Evolutionary conservation across 2,329 filamentous ascomycete genomes (phyloP).

Genomic region (Periconia sp.): DNA sequence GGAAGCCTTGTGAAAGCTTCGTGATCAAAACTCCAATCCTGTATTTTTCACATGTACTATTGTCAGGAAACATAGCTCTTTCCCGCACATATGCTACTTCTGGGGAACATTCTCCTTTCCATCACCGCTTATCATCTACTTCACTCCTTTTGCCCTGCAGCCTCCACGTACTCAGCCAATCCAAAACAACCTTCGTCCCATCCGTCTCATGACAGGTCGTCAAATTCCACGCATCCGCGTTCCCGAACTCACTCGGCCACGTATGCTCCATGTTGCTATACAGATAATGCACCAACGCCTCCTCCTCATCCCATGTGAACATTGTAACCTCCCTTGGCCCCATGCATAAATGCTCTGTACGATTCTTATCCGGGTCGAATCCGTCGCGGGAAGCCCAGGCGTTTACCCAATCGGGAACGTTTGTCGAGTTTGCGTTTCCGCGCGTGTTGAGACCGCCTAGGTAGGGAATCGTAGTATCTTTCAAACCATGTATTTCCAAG

Average conservation of each 20-base stretch:
- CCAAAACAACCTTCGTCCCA: slow-evolving; percentile 38
- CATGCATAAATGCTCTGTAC: slow-evolving; percentile 35
- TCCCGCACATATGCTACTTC: too few species aligned
- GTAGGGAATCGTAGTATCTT: slow-evolving; percentile 51
- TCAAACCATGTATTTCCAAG: slow-evolving; percentile 53
- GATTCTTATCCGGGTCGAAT: slow-evolving; percentile 29
- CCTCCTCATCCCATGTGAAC: slow-evolving; percentile 28
- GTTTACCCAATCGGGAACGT: slow-evolving; percentile 38
- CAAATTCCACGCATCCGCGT: slow-evolving; percentile 29
- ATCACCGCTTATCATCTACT: too few species aligned
- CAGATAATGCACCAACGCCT: slow-evolving; percentile 47
- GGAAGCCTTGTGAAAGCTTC: too few species aligned
- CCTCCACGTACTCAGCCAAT: slow-evolving; percentile 37
- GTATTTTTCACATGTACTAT: too few species aligned
- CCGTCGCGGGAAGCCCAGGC: slow-evolving; percentile 48
- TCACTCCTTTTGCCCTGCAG: too few species aligned
- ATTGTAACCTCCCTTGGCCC: slow-evolving; percentile 32
- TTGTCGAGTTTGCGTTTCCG: slow-evolving; percentile 22
- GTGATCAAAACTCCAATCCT: too few species aligned
- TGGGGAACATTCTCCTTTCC: too few species aligned
- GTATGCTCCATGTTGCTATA: slow-evolving; percentile 48
- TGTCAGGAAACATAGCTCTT: too few species aligned
- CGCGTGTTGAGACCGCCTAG: slow-evolving; percentile 38
- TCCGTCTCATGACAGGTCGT: slow-evolving; percentile 38
- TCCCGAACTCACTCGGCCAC: slow-evolving; percentile 46